phyloP scores from a whole-genome alignment of 2,329 filamentous ascomycete genomes.

The Cladosporium sp. region DNA sequence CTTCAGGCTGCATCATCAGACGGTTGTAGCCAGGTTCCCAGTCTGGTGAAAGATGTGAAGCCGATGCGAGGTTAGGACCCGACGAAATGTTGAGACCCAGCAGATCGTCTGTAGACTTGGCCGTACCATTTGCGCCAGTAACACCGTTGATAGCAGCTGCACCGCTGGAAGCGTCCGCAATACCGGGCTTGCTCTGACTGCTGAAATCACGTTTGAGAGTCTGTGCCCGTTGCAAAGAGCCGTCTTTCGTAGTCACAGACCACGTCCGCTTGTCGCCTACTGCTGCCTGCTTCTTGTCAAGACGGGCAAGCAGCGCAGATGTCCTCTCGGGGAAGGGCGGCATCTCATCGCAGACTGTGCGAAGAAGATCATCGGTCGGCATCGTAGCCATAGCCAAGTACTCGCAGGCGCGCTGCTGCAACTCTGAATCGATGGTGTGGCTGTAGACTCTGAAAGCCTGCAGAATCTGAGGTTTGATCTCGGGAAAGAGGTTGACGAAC shows the following conservation, averaged over 20 bases:
- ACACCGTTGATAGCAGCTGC: constrained; percentile 23
- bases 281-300: constrained; percentile 83
- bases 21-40: constrained; percentile 89
- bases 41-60: constrained; percentile 84
- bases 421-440: constrained; percentile 87
- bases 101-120: constrained; percentile 52
- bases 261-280: constrained; percentile 94
- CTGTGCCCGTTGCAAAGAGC: constrained; percentile 63
- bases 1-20: constrained; percentile 72
- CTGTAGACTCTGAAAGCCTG: constrained; percentile 89
- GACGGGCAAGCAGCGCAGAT: constrained; percentile 80
- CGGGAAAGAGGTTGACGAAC: constrained; percentile 95
- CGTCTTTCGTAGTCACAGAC: constrained; percentile 92
- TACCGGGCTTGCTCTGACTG: constrained; percentile 34
- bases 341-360: constrained; percentile 97
- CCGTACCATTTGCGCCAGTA: constrained; percentile 22
- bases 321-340: constrained; percentile 93
- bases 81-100: constrained; percentile 73
- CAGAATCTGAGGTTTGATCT: constrained; percentile 92
- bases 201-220: constrained; percentile 85
- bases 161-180: constrained; percentile 28
- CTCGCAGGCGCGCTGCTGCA: constrained; percentile 94
- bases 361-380: constrained; percentile 81
- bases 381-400: constrained; percentile 81
- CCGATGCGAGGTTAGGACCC: constrained; percentile 79